Evolutionary conservation across 2,329 filamentous ascomycete species (phyloP), one percentile per base, ranked within the genome.

Genomic region (Cephalotrichum gorgonifer): DNA sequence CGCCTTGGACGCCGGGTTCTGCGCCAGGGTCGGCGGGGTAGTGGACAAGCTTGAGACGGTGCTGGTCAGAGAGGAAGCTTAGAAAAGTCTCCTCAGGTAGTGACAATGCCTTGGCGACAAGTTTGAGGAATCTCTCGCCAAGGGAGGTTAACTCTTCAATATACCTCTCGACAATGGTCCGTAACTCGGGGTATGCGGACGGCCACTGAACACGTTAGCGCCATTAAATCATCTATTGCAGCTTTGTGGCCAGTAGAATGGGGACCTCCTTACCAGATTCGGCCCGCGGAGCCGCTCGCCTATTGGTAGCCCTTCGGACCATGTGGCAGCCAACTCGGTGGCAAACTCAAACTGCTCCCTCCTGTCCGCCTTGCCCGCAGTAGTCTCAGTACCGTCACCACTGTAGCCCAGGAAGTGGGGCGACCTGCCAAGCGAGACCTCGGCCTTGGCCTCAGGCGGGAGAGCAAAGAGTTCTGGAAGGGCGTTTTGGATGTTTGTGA

Each of bases 351-450:
- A 74, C 54, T 82, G 78, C 57, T 83, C 78, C 17, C 78, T 63
- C 17, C 66, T 61, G 56, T 83, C 78, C 14, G 61, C 55, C 47
- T 63, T 61, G 0, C 76, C 75, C 0, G 74, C 71, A 2, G 79
- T 83, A 0, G 63, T 75, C 58, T 82, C 79, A 23, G 72, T 65
- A 0, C 76, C 78, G 17, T 70, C 68, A 1, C 65, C 70, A 52
- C 74, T 78, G 57, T 81, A 82, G 0, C 79, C 79, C 2, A 83
- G 63, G 50, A 83, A 80, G 56, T 81, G 78, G 9, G 78, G 76
- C 1, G 75, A 81, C 25, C 78, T 74, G 25, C 67, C 60, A 17
- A 76, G 62, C 0, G 69, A 69, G 9, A 75, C 58, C 2, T 55
- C 54, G 0, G 58, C 56, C 50, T 76, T 78, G 6, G 60, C 57